A percentile compares a stretch with the other conserved stretches of the same genome.
phyloP scores from a whole-genome alignment of 768 basidiomycete species.

The Hirschioporus abietinus region DNA sequence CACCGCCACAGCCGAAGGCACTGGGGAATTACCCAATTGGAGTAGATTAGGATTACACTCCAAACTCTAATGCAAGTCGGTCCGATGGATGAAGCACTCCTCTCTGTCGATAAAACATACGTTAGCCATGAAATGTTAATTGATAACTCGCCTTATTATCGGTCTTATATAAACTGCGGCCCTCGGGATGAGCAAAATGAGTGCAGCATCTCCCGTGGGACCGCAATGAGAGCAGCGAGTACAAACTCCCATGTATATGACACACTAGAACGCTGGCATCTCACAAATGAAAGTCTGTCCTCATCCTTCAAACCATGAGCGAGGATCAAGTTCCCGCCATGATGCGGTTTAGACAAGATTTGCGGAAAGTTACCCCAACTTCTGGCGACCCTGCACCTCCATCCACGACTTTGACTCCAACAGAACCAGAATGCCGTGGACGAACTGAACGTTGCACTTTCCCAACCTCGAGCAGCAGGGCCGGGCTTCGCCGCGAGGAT shows the following conservation, averaged over 20 bases:
- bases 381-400: neutral
- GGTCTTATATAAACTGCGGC: no score
- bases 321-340: neutral
- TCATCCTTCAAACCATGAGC: neutral
- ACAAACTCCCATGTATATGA: neutral
- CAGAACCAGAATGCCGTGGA: neutral
- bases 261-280: neutral
- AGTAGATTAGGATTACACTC: neutral
- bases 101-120: neutral
- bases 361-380: neutral
- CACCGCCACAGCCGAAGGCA: neutral
- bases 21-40: neutral
- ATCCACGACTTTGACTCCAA: neutral
- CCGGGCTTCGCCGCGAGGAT: neutral
- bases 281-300: conserved; percentile 1
- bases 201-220: no score
- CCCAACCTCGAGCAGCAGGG: neutral
- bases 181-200: neutral
- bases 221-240: no score
- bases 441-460: neutral
- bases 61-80: neutral
- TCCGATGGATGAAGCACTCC: neutral
- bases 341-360: neutral
- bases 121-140: neutral
- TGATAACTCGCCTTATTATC: neutral